These are phyloP conservation scores for Saccharomycopsis fibuligera DNA, from an alignment of 805 yeast genomes.

Conservation along the genomic window DNA sequence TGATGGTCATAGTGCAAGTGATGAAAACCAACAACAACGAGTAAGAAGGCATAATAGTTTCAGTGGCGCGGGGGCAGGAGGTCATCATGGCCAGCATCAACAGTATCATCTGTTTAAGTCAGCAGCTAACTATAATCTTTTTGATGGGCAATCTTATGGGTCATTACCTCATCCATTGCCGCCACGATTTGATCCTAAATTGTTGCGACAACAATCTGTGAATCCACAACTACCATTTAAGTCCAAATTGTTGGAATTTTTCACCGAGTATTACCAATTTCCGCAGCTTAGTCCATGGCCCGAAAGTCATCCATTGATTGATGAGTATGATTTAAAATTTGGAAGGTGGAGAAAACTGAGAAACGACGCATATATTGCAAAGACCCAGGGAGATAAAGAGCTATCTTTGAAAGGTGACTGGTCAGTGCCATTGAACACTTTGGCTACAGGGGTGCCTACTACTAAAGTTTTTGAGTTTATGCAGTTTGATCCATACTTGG, in stretches of 20 bases:
- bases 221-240: slow-evolving; percentile 45
- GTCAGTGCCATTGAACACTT: slow-evolving; percentile 52
- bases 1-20: background rate
- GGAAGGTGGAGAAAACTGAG: slow-evolving; percentile 75
- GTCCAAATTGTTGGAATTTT: slow-evolving; percentile 65
- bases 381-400: slow-evolving; percentile 86
- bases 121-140: slow-evolving; percentile 2
- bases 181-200: slow-evolving; percentile 25
- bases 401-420: slow-evolving; percentile 81
- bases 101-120: too few species aligned
- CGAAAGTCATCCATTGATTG: slow-evolving; percentile 18
- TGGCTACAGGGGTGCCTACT: slow-evolving; percentile 72
- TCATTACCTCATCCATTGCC: slow-evolving; percentile 20
- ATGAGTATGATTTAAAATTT: slow-evolving; percentile 19
- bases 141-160: slow-evolving; percentile 9
- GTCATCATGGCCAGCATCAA: background rate
- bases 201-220: slow-evolving; percentile 26
- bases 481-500: slow-evolving; percentile 82
- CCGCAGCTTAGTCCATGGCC: slow-evolving; percentile 48
- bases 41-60: slow-evolving; percentile 3
- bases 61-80: background rate
- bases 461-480: slow-evolving; percentile 76
- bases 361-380: slow-evolving; percentile 78
- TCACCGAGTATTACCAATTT: slow-evolving; percentile 88
- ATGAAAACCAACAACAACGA: background rate